A percentile compares a stretch with the other conserved stretches of the same genome.
Evolutionary conservation across 148 eudicot genomes (phyloP).

Genomic region (Rhododendron simsii): DNA sequence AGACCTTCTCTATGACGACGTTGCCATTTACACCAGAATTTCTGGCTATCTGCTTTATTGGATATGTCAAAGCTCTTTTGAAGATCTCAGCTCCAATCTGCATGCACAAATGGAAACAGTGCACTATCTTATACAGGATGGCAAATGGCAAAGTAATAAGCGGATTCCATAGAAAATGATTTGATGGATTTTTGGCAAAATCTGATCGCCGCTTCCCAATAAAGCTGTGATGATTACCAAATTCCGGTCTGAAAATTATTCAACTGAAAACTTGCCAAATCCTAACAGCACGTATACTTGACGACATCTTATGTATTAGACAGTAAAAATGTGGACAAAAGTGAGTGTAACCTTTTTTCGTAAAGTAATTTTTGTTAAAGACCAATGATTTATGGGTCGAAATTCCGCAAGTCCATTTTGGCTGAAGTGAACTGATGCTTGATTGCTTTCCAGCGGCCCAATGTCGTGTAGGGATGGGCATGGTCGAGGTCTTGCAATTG

Average conservation of each 20-base stretch:
- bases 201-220: neutral
- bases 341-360: neutral
- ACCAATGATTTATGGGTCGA: neutral
- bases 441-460: neutral
- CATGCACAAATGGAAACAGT: neutral
- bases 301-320: neutral
- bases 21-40: slow-evolving; percentile 85
- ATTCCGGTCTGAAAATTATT: neutral
- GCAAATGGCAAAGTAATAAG: neutral
- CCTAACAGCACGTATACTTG: neutral
- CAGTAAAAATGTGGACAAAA: neutral
- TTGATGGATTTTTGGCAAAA: neutral
- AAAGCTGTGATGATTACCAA: neutral
- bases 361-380: neutral
- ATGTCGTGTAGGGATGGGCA: neutral
- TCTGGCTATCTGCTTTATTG: slow-evolving; percentile 72
- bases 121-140: neutral
- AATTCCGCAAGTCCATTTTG: neutral
- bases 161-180: neutral
- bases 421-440: neutral
- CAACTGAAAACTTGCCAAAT: neutral
- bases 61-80: slow-evolving; percentile 76
- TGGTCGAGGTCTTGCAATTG: neutral
- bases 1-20: slow-evolving; percentile 67
- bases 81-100: slow-evolving; percentile 96